Evolutionary conservation across 2,329 filamentous ascomycete genomes (phyloP).

Genomic region (Pyrenophora tritici-repentis): DNA sequence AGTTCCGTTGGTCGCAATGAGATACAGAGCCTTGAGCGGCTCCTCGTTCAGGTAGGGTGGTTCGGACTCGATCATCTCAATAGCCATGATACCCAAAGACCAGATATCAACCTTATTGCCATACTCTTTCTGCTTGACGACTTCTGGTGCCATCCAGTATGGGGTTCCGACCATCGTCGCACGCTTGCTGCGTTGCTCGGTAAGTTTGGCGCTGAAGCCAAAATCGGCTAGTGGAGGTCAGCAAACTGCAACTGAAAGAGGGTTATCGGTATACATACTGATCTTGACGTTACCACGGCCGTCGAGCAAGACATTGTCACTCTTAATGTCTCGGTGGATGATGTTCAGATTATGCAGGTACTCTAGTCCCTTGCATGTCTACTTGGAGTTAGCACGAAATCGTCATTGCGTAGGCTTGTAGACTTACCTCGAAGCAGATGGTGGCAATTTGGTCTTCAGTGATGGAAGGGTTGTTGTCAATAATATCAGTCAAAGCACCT

Average conservation of each 20-base stretch:
- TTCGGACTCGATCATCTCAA: constrained; percentile 99
- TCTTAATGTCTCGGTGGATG: constrained; percentile 99
- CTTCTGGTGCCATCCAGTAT: constrained; percentile 99
- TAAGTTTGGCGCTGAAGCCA: constrained; percentile 98
- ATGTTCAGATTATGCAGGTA: constrained; percentile 96
- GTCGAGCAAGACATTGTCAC: constrained; percentile 95
- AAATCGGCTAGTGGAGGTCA: constrained; percentile 76
- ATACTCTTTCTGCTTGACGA: constrained; percentile 99
- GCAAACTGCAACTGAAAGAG: neutral
- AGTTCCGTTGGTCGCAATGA: constrained; percentile 97
- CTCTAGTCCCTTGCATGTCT: constrained; percentile 95
- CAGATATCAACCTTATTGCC: constrained; percentile 98
- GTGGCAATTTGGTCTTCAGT: constrained; percentile 97
- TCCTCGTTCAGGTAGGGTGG: constrained; percentile 98
- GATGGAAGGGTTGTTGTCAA: constrained; percentile 94
- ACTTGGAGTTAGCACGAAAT: constrained; percentile 32
- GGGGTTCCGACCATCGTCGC: constrained; percentile 99
- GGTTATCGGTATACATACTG: constrained; percentile 63
- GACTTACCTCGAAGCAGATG: constrained; percentile 87
- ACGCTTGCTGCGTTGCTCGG: constrained; percentile 93
- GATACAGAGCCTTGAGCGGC: constrained; percentile 92
- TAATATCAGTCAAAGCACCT: constrained; percentile 94
- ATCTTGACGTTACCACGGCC: constrained; percentile 97
- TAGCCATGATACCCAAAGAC: constrained; percentile 99
- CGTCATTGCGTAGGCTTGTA: neutral